phyloP scores from a whole-genome alignment of 805 yeast genomes.

The Candida ponderosae region DNA sequence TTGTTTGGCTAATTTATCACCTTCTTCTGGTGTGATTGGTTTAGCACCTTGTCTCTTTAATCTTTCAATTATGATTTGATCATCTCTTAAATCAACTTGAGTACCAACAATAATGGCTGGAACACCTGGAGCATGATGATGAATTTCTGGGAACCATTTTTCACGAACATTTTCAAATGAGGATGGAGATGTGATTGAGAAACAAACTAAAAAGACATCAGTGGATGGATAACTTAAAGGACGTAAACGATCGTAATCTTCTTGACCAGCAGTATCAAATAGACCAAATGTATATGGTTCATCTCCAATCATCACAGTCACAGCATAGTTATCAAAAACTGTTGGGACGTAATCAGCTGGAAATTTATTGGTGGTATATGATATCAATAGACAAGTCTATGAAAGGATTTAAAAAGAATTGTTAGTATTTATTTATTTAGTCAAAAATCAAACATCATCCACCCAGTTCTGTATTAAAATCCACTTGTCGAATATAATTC shows the following conservation, averaged over 20 bases:
- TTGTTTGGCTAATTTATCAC: conserved; percentile 89
- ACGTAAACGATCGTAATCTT: conserved; percentile 95
- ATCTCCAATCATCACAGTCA: conserved; percentile 92
- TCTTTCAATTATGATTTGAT: conserved; percentile 83
- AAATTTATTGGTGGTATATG: conserved; percentile 93
- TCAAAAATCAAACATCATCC: background rate
- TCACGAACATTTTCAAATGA: conserved; percentile 96
- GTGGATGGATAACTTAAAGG: conserved; percentile 97
- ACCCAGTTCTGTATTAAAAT: background rate
- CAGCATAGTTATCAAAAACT: conserved; percentile 94
- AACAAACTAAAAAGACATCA: conserved; percentile 92
- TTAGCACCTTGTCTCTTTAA: conserved; percentile 83
- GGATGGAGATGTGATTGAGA: conserved; percentile 94
- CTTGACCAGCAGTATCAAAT: conserved; percentile 98
- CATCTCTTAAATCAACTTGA: conserved; percentile 90
- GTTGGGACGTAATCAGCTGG: conserved; percentile 99
- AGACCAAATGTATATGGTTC: conserved; percentile 97
- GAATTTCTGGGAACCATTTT: conserved; percentile 98
- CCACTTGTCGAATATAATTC: too few species aligned
- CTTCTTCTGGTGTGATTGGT: conserved; percentile 81
- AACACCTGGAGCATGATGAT: conserved; percentile 96
- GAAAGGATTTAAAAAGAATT: background rate
- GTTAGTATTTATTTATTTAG: conserved; percentile 6
- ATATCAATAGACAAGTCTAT: conserved; percentile 82
- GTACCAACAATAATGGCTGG: conserved; percentile 97